phyloP scores from a whole-genome alignment of 768 basidiomycete genomes.

The Lactarius akahatsu region DNA sequence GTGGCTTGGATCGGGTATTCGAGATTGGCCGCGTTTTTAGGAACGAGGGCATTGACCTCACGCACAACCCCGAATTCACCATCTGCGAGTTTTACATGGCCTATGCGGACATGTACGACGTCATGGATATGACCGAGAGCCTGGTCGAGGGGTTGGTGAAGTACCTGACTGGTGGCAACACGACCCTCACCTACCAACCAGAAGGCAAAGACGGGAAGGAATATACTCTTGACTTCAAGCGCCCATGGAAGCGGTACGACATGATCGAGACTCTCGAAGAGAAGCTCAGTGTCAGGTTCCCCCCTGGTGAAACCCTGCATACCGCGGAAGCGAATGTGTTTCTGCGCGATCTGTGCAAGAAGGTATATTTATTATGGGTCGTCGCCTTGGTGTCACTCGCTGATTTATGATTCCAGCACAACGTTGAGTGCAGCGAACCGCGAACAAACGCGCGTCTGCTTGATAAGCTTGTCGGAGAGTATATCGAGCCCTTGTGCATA shows the following conservation, averaged over 20 bases:
- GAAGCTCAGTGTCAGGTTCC: slow-evolving; percentile 90
- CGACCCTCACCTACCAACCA: slow-evolving; percentile 83
- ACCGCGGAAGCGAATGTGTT: slow-evolving; percentile 87
- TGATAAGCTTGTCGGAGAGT: slow-evolving; percentile 99
- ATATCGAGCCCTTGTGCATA: slow-evolving; percentile 94
- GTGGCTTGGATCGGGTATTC: slow-evolving; percentile 95
- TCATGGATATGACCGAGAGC: slow-evolving; percentile 95
- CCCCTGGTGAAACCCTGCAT: slow-evolving; percentile 86
- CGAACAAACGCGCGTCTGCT: slow-evolving; percentile 92
- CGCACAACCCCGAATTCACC: slow-evolving; percentile 98
- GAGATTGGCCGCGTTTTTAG: slow-evolving; percentile 98
- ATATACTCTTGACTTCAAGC: slow-evolving; percentile 81
- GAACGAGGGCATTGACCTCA: slow-evolving; percentile 98
- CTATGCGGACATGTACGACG: slow-evolving; percentile 97
- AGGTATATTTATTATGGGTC: slow-evolving; percentile 49
- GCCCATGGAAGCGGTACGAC: slow-evolving; percentile 98
- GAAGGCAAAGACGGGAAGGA: slow-evolving; percentile 85
- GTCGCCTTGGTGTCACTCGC: background rate
- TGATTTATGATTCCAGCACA: slow-evolving; percentile 55
- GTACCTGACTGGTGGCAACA: slow-evolving; percentile 76
- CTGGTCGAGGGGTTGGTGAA: slow-evolving; percentile 91
- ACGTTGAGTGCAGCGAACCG: slow-evolving; percentile 95
- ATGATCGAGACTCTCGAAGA: slow-evolving; percentile 97
- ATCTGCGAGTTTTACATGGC: slow-evolving; percentile 99
- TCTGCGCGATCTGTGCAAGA: slow-evolving; percentile 76